phyloP scores from a whole-genome alignment of 805 yeast genomes.

The Candida xyloterini region DNA sequence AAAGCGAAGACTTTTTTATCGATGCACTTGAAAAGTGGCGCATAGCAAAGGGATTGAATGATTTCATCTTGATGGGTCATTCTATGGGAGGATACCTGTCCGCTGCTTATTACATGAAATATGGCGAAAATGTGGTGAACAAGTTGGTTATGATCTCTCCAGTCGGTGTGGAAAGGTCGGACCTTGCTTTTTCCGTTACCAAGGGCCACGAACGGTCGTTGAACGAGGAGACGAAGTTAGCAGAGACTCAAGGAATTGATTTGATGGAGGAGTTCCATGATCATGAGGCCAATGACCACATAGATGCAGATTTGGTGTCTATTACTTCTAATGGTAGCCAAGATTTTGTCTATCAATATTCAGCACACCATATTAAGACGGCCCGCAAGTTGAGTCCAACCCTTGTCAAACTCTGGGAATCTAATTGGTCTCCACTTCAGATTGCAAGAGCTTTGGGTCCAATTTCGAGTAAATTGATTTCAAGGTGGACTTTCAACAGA shows the following conservation, averaged over 20 bases:
- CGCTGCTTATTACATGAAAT: slow-evolving; percentile 57
- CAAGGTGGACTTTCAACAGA: slow-evolving; percentile 55
- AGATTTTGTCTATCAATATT: neutral
- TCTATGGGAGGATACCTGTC: slow-evolving; percentile 78
- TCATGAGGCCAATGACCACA: slow-evolving; percentile 5
- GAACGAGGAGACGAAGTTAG: slow-evolving; percentile 20
- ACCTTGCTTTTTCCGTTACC: slow-evolving; percentile 39
- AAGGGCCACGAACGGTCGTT: slow-evolving; percentile 7
- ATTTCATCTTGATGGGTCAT: slow-evolving; percentile 68
- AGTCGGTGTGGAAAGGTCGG: slow-evolving; percentile 69
- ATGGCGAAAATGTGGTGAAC: slow-evolving; percentile 49
- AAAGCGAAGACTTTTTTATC: slow-evolving; percentile 56
- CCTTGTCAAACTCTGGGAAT: slow-evolving; percentile 48
- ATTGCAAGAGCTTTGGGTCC: slow-evolving; percentile 52
- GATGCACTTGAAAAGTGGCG: slow-evolving; percentile 68
- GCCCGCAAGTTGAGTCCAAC: slow-evolving; percentile 36
- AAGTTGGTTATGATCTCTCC: slow-evolving; percentile 67
- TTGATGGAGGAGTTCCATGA: slow-evolving; percentile 32
- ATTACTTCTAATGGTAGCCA: slow-evolving; percentile 13
- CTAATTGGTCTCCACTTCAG: slow-evolving; percentile 53
- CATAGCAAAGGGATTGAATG: slow-evolving; percentile 40
- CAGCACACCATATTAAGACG: slow-evolving; percentile 29
- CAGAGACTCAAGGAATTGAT: slow-evolving; percentile 29
- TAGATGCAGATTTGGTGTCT: slow-evolving; percentile 9
- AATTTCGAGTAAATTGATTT: slow-evolving; percentile 46